These are phyloP conservation scores for Botrytis deweyae DNA, from an alignment of 2,329 filamentous ascomycete genomes.

Conservation along the genomic window DNA sequence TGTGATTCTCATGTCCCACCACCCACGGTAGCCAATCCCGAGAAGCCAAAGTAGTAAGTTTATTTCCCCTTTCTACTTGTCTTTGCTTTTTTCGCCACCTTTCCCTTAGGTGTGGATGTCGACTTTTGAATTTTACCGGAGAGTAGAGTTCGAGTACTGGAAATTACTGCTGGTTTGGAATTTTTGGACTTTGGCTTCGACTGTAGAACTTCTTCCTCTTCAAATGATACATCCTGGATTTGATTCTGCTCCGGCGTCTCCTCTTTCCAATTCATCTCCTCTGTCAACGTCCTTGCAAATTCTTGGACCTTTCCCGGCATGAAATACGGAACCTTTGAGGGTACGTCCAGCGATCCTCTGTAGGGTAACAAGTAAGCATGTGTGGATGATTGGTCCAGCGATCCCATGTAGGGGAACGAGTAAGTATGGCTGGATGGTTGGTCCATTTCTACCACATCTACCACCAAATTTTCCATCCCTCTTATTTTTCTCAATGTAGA, in stretches of 20 bases:
- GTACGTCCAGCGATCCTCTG: neutral
- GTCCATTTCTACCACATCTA: neutral
- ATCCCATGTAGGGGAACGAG: neutral
- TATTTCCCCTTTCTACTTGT: neutral
- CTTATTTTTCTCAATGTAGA: neutral
- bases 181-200: neutral
- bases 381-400: no score
- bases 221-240: neutral
- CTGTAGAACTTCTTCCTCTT: neutral
- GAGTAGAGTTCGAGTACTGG: neutral
- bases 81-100: neutral
- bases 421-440: no score
- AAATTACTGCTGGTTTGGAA: neutral
- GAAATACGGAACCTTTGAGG: neutral
- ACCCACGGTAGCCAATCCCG: neutral
- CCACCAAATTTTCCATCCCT: conserved; percentile 1
- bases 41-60: neutral
- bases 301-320: neutral
- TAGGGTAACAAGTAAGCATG: neutral
- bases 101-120: neutral
- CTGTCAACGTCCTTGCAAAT: neutral
- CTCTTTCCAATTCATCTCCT: neutral
- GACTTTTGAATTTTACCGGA: neutral
- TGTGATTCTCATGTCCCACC: neutral
- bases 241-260: neutral